Evolutionary conservation across 2,329 filamentous ascomycete species (phyloP).

Genomic region (Chrysoporthe puriensis): DNA sequence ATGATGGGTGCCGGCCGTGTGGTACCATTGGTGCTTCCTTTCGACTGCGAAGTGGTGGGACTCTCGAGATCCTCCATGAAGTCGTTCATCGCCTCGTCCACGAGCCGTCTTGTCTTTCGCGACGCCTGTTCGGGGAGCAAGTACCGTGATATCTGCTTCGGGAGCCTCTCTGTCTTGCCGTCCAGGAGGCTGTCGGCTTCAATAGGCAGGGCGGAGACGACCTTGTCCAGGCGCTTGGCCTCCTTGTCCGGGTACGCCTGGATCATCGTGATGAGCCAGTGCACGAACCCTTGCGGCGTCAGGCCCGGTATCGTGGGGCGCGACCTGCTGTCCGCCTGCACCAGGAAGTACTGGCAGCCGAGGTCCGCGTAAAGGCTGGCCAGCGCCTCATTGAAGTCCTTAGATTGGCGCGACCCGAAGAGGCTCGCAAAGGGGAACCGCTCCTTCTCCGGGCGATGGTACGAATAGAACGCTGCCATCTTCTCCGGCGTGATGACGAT

Average conservation of each 20-base stretch:
- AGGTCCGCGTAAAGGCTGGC: slow-evolving; percentile 60
- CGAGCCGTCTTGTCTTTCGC: slow-evolving; percentile 57
- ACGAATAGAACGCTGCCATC: slow-evolving; percentile 73
- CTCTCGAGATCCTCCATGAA: slow-evolving; percentile 37
- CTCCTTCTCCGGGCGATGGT: slow-evolving; percentile 67
- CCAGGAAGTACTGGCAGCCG: slow-evolving; percentile 66
- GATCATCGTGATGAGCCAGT: slow-evolving; percentile 74
- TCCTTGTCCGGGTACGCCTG: slow-evolving; percentile 78
- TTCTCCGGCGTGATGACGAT: slow-evolving; percentile 78
- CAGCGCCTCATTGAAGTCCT: slow-evolving; percentile 53
- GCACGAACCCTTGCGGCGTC: slow-evolving; percentile 68
- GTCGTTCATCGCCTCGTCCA: slow-evolving; percentile 63
- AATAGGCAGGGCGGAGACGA: slow-evolving; percentile 73
- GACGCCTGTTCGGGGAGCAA: slow-evolving; percentile 68
- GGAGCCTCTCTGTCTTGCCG: slow-evolving; percentile 72
- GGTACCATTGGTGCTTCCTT: neutral
- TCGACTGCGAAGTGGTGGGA: slow-evolving; percentile 8
- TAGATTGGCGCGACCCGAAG: slow-evolving; percentile 48
- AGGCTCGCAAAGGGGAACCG: slow-evolving; percentile 69
- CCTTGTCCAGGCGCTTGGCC: slow-evolving; percentile 68
- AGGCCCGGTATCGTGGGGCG: slow-evolving; percentile 65
- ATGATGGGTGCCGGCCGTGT: slow-evolving; percentile 14
- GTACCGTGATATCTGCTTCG: slow-evolving; percentile 75
- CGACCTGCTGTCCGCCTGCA: slow-evolving; percentile 56
- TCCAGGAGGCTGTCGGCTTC: slow-evolving; percentile 54